Base-by-base conservation (phyloP, 495 filamentous ascomycete genomes). In the Xylaria longipes region DNA sequence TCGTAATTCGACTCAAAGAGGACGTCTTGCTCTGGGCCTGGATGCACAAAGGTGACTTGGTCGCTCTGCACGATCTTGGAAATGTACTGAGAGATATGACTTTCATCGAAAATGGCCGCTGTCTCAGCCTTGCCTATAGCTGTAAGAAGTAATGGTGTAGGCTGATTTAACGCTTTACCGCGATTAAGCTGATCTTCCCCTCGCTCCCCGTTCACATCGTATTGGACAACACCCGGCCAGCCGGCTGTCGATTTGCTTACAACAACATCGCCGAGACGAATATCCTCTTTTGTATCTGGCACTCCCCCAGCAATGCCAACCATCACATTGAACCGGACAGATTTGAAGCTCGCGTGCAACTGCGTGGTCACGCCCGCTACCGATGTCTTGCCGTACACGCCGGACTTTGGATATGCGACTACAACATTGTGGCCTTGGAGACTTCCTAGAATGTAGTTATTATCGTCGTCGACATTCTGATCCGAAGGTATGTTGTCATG, bases 401-500 rank as follows among this genome's bases (percentile, higher is more conserved):
- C 58, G 58, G 20, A 37, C 1, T 12, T 37, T 8, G 35, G 58
- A 41, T 41, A 62, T 27, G 58, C 58, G 0, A 63, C 1, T 15
- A 63, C 37, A 22, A 63, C 39, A 63, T 63, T 63, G 39, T 63
- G 60, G 22, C 37, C 39, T 27, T 63, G 35, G 5, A 63, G 22
- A 63, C 37, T 63, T 22, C 60, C 39, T 7, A 63, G 14, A 63
- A 63, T 27, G 7, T 63, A 63, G 60, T 20, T 63, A 41, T 43
- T 45, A 11, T 6, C 17, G 39, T 43, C 82, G 9, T 68, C 68
- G 29, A n/a, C 25, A 25, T 72, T 73, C 43, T 11, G 45, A 39
- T 76, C 45, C 14, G 5, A 57, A 72, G 15, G 76, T 22, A 80
- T 33, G 33, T 48, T 8, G 37, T 65, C 62, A 72, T 84, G 81